Evolutionary conservation across 345 rosid genomes (phyloP), one percentile per base, ranked within the genome.

Genomic region (Stellera chamaejasme): DNA sequence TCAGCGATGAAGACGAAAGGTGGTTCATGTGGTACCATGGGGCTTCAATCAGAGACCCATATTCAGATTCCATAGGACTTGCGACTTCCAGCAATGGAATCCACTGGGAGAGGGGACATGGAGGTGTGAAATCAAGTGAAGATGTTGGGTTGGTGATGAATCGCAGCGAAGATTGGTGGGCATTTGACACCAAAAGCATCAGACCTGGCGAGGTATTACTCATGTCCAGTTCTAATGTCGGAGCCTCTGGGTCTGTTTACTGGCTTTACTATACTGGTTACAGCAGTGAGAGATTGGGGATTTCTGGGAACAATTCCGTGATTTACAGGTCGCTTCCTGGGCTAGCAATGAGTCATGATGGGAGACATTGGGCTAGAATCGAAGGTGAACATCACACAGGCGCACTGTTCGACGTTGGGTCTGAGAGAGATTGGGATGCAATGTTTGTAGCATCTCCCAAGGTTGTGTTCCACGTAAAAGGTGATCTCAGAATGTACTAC

Each of bases 11-110:
- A 47, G 88, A 77, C 68, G 97, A 87, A 79, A 87, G 95, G 66
- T 84, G 93, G 97, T 76, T 68, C 63, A 81, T 87, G 95, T 90
- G 95, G 97, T 84, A 90, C 81, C 71, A 79, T 36, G 95, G 93
- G 52, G 78, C 69, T 69, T 74, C 84, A 6, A 59, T 54, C 43
- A 66, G 63, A 52, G 60, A 41, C 43, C 63, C 71, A 10, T 67
- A 59, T 45, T 71, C 76, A 13, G 88, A 79, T 70, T 75, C 77
- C 19, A 60, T 84, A 5, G 95, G 97, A 6, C 65, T 90, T 62
- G 92, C 84, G 1, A 77, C 82, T 72, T 90, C 97, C 12, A 77
- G 71, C 66, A 84, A 90, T 69, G 95, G 95, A 55, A 65, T 84
- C 62, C 95, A 82, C 25, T 89, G 95, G 97, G 90, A 86, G 64